Base-by-base conservation (phyloP, 768 basidiomycete genomes). In the Sarcomyxa edulis region DNA sequence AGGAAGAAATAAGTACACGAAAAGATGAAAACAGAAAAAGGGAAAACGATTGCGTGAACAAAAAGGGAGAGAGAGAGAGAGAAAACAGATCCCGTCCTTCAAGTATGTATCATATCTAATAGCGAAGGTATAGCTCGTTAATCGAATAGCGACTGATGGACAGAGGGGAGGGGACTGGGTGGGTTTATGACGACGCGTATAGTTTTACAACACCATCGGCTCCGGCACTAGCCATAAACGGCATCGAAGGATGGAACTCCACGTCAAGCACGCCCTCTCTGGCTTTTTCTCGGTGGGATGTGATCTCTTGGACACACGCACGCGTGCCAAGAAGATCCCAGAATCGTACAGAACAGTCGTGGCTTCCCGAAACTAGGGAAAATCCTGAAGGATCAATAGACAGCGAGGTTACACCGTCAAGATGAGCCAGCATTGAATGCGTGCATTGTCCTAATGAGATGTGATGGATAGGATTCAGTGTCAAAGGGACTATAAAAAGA, bases 181-280 rank as follows among this genome's bases (percentile, higher is more conserved):
- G 46, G 46, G 44, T 62, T 70, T 71, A 89, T 64, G 85, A 90
- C 52, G 85, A 86, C 45, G 87, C 85, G 58, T 88, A 96, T 19
- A 97, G 68, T 61, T 91, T 91, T 44, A 97, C 81, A 31, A 91
- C 84, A 19, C 94, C 93, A 62, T 97, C 95, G 9, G 91, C 90
- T n/a, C 95, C 95, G 14, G 89, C 88, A 57, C 89, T 95, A 11
- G 85, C 90, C 74, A 96, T 79, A 53, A 93, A 79, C 20, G 87
- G 85, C 40, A 93, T 60, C 43, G 83, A 75, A 9, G 84, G 79
- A 55, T 91, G 87, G 63, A 87, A 87, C 46, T 85, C 81, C 9
- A 95, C 83, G 49, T 81, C 88, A 46, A 96, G 68, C 15, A 95
- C 90, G 27, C 96, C 96, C 59, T 97, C 93, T 37, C 79, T 74